A percentile compares a stretch with the other conserved stretches of the same genome.
Conservation (phyloP, 768 basidiomycete genomes). For the Hysterangium stoloniferum region DNA sequence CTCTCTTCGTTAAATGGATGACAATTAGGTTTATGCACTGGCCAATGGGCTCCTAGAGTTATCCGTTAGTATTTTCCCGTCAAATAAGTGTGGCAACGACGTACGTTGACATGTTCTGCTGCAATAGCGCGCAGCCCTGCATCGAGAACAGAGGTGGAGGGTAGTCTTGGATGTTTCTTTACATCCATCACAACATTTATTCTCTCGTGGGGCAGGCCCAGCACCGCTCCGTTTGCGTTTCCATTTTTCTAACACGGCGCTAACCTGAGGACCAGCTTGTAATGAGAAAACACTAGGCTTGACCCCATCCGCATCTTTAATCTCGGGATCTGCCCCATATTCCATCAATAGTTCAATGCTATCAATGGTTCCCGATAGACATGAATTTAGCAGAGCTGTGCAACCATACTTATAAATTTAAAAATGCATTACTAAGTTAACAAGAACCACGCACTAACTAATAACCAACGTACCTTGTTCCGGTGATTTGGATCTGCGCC, state of each 20-base stretch:
- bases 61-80: neutral
- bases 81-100: conserved; percentile 16
- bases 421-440: conserved; percentile 17
- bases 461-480: conserved; percentile 28
- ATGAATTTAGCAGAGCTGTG: conserved; percentile 7
- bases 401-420: conserved; percentile 14
- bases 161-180: conserved; percentile 19
- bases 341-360: conserved; percentile 41
- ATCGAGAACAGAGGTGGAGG: conserved; percentile 37
- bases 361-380: conserved; percentile 19
- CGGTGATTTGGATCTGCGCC: conserved; percentile 44
- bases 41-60: conserved; percentile 39
- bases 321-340: conserved; percentile 37
- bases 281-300: conserved; percentile 26
- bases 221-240: conserved; percentile 38
- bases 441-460: conserved; percentile 23
- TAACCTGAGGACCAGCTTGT: conserved; percentile 34
- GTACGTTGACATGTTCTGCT: conserved; percentile 47
- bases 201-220: conserved; percentile 30
- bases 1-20: conserved; percentile 34
- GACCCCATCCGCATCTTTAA: conserved; percentile 32
- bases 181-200: conserved; percentile 39
- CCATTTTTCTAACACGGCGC: conserved; percentile 39
- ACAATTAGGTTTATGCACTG: conserved; percentile 39
- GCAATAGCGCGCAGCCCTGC: conserved; percentile 43